A percentile compares a stretch with the other conserved stretches of the same genome.
phyloP scores from a whole-genome alignment of 495 filamentous ascomycete species.

The Aspergillus steynii region DNA sequence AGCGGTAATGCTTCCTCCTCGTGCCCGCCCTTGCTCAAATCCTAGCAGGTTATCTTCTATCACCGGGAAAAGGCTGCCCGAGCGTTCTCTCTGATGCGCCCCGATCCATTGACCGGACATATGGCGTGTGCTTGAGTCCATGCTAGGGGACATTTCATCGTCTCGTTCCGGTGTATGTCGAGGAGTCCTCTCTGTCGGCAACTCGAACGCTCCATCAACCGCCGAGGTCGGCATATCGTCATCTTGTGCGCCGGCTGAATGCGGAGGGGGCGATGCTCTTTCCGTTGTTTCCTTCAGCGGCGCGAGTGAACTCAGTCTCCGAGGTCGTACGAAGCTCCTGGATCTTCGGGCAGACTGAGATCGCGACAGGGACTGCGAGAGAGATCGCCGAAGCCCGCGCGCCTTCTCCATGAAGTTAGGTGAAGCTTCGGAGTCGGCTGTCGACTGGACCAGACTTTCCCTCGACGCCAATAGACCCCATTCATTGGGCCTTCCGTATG shows the following conservation, averaged over 20 bases:
- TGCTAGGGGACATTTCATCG: constrained; percentile 21
- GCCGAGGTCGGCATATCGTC: constrained; percentile 41
- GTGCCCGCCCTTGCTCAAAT: constrained; percentile 30
- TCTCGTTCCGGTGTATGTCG: constrained; percentile 43
- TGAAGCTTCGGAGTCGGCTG: constrained; percentile 26
- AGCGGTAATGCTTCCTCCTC: constrained; percentile 40
- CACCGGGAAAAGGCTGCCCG: constrained; percentile 29
- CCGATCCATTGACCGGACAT: constrained; percentile 36
- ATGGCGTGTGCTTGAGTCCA: constrained; percentile 33
- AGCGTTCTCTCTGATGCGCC: constrained; percentile 23
- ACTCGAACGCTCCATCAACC: constrained; percentile 40
- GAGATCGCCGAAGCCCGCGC: constrained; percentile 14
- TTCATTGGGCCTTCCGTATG: constrained; percentile 41
- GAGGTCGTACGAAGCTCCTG: constrained; percentile 19
- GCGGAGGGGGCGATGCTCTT: constrained; percentile 16
- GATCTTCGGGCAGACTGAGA: constrained; percentile 32
- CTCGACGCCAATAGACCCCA: constrained; percentile 46
- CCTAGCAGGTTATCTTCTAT: constrained; percentile 23
- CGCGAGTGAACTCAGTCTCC: constrained; percentile 33
- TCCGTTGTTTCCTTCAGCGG: constrained; percentile 29
- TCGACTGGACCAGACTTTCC: constrained; percentile 33
- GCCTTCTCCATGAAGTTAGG: constrained; percentile 30
- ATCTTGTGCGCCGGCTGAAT: constrained; percentile 19
- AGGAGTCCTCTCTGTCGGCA: constrained; percentile 43
- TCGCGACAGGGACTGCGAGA: constrained; percentile 35